phyloP scores from a whole-genome alignment of 768 basidiomycete species.

The Harrya chromipes region DNA sequence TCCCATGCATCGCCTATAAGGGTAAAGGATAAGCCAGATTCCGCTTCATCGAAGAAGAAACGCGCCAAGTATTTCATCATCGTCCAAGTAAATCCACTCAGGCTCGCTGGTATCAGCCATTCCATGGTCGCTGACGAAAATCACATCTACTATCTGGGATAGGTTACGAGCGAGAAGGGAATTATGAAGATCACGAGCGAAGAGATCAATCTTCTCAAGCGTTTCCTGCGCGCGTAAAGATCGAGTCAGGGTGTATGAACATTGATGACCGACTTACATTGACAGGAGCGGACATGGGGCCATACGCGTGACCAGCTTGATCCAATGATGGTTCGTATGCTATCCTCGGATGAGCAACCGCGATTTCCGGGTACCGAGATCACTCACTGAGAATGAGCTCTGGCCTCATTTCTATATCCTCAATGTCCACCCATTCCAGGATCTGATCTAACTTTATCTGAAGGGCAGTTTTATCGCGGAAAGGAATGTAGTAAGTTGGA shows the following conservation, averaged over 20 bases:
- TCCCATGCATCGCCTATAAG: slow-evolving; percentile 23
- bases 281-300: slow-evolving; percentile 65
- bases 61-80: slow-evolving; percentile 26
- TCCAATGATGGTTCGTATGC: slow-evolving; percentile 85
- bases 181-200: slow-evolving; percentile 66
- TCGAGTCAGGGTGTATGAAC: neutral
- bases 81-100: slow-evolving; percentile 75
- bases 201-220: slow-evolving; percentile 64
- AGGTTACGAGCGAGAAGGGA: slow-evolving; percentile 70
- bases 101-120: slow-evolving; percentile 87
- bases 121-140: slow-evolving; percentile 91
- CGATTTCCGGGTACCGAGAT: neutral
- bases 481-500: slow-evolving; percentile 77
- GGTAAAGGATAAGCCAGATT: neutral
- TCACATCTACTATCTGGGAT: slow-evolving; percentile 77
- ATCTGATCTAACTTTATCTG: slow-evolving; percentile 74
- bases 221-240: slow-evolving; percentile 44
- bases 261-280: slow-evolving; percentile 48
- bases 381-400: slow-evolving; percentile 69
- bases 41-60: neutral
- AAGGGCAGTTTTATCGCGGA: slow-evolving; percentile 58
- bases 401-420: slow-evolving; percentile 58
- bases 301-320: slow-evolving; percentile 75
- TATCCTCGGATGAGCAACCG: slow-evolving; percentile 25
- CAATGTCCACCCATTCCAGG: slow-evolving; percentile 79